Evolutionary conservation across 352 stramenopile species (phyloP).

Genomic region (Phytophthora rubi): DNA sequence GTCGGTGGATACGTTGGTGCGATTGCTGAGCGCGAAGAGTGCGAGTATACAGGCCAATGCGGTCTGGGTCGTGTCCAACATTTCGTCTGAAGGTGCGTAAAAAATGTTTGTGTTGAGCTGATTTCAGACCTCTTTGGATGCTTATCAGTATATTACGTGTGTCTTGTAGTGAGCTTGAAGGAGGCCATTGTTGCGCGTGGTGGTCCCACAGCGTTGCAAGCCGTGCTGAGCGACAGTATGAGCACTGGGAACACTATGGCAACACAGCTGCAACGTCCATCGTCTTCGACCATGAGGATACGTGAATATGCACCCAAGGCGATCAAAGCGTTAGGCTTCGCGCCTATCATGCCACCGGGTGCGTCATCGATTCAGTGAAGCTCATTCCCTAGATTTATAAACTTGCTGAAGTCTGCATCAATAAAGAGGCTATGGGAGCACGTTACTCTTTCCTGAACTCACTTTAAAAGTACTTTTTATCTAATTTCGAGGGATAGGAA

Average conservation of each 20-base stretch:
- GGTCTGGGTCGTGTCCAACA: constrained; percentile 83
- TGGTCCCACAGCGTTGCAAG: constrained; percentile 63
- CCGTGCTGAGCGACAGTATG: constrained; percentile 65
- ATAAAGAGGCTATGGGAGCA: neutral
- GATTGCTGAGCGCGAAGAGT: constrained; percentile 57
- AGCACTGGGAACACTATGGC: constrained; percentile 9
- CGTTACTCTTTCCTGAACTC: too few relatives aligned
- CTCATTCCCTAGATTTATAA: neutral
- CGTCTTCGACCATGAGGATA: constrained; percentile 75
- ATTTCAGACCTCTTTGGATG: neutral
- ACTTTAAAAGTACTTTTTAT: too few relatives aligned
- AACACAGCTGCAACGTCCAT: constrained; percentile 14
- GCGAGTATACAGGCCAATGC: constrained; percentile 68
- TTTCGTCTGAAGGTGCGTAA: constrained; percentile 59
- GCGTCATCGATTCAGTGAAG: neutral
- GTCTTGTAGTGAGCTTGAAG: constrained; percentile 52
- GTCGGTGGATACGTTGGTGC: constrained; percentile 50
- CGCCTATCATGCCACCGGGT: constrained; percentile 37
- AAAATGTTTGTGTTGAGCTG: neutral
- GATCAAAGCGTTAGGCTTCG: constrained; percentile 73
- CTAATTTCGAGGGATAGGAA: too few relatives aligned
- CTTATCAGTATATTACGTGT: neutral
- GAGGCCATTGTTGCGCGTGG: constrained; percentile 55
- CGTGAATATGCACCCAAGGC: constrained; percentile 80
- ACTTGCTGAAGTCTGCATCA: neutral